Evolutionary conservation across 2,329 filamentous ascomycete genomes (phyloP).

Genomic region (Pseudogymnoascus sp.): DNA sequence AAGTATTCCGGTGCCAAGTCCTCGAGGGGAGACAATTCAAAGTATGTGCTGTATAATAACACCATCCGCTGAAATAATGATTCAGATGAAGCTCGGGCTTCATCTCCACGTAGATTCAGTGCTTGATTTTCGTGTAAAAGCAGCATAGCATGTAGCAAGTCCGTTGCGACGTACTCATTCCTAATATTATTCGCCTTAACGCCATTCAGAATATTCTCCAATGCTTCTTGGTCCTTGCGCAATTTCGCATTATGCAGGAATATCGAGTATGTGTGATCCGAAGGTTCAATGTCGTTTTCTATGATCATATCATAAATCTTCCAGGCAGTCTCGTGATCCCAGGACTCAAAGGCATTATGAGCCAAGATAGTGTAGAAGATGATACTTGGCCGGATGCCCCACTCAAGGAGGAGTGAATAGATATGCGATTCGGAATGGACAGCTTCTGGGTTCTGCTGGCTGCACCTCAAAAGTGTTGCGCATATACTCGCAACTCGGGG

Average conservation of each 20-base stretch:
- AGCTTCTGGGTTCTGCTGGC: conserved; percentile 30
- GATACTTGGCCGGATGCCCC: conserved; percentile 56
- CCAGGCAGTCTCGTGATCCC: conserved; percentile 54
- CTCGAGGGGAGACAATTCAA: conserved; percentile 24
- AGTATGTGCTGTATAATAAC: conserved; percentile 26
- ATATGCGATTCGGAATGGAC: conserved; percentile 44
- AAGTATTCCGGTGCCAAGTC: conserved; percentile 29
- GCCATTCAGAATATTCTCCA: conserved; percentile 47
- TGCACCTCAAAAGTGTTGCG: conserved; percentile 32
- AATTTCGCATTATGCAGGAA: conserved; percentile 63
- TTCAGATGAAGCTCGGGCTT: conserved; percentile 19
- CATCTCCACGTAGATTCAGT: conserved; percentile 3
- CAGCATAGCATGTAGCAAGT: conserved; percentile 46
- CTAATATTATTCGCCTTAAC: conserved; percentile 42
- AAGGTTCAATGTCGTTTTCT: conserved; percentile 50
- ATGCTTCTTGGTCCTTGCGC: conserved; percentile 31
- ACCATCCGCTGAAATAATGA: conserved; percentile 20
- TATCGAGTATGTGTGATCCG: conserved; percentile 59
- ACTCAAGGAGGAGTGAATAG: conserved; percentile 47
- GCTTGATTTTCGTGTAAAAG: conserved; percentile 29
- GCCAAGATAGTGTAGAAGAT: conserved; percentile 61
- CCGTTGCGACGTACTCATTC: conserved; percentile 41
- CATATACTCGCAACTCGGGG: conserved; percentile 45
- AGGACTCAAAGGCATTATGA: conserved; percentile 59
- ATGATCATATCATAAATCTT: conserved; percentile 57